Base-by-base conservation (phyloP, 768 basidiomycete genomes). In the Strobilomyces echinocephalus region DNA sequence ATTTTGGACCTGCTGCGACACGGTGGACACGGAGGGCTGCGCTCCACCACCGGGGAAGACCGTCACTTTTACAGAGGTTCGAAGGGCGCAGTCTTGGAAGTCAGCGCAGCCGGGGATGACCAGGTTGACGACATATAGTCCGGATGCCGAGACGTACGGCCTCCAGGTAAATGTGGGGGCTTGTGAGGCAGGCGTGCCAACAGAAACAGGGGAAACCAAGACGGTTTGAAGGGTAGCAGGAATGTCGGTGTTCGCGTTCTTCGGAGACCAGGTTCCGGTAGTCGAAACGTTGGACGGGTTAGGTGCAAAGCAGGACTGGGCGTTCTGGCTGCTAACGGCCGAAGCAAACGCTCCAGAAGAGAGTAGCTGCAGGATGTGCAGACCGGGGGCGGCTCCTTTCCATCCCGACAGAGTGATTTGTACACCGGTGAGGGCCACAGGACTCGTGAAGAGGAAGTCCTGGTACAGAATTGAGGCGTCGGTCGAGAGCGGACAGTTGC, bases 281-380 rank as follows among this genome's bases (percentile, higher is more conserved):
- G 73, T 75, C 0, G 80, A 74, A 5, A 83, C 79, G 58, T 83
- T 84, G 24, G 92, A 93, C 1, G 88, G 74, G 53, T 75, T 79
- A 1, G 90, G 85, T 2, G 91, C 83, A 64, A 85, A 92, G 66
- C 93, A 94, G 2, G 89, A 88, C 38, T 74, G 64, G 5, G 70
- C 72, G 62, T 94, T 91, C 49, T 83, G 75, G 15, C 64, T 64
- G 47, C 71, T 66, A 50, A 89, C 70, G 1, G 91, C 81, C 1
- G 91, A 92, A 12, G 87, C 91, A 62, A 89, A 95, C 15, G 94
- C 88, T 54, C 95, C 97, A 16, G 91, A 86, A 3, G 92, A 94
- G 18, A 99, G 82, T 15, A 98, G 75, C 63, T 98, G 92, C n/a
- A 98, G 67, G 47, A 97, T 76, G 67, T 95, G 93, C 33, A 99